A percentile compares a stretch with the other conserved stretches of the same genome.
Evolutionary conservation across 345 rosid genomes (phyloP).

Genomic region (Lagerstroemia speciosa): DNA sequence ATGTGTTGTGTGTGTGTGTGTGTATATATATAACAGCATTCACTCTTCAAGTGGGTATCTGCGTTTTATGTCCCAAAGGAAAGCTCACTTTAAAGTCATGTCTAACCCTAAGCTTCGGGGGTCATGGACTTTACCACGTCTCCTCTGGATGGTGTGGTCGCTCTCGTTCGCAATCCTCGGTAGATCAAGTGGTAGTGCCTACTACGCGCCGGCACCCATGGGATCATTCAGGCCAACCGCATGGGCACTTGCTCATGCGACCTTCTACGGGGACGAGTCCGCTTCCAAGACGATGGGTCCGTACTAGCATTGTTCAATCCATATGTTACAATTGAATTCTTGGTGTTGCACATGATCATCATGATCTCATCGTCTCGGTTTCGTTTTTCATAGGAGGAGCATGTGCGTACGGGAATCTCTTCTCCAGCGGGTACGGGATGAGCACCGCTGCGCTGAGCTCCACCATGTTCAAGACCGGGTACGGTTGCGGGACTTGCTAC

Average conservation of each 20-base stretch:
- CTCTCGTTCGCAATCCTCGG: slow-evolving; percentile 16
- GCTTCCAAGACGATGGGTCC: slow-evolving; percentile 54
- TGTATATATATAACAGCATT: background rate
- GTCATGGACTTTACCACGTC: slow-evolving; percentile 34
- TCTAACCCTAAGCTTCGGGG: slow-evolving; percentile 17
- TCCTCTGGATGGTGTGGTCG: slow-evolving; percentile 15
- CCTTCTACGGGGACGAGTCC: slow-evolving; percentile 62
- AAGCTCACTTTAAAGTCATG: background rate
- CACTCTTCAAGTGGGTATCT: background rate
- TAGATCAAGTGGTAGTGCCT: slow-evolving; percentile 12
- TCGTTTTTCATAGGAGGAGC: slow-evolving; percentile 63
- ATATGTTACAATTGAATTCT: background rate
- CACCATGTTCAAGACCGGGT: slow-evolving; percentile 58
- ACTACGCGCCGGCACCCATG: background rate
- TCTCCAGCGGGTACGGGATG: slow-evolving; percentile 55
- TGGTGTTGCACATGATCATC: background rate
- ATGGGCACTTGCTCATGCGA: slow-evolving; percentile 58
- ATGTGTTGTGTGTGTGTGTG: too few species aligned
- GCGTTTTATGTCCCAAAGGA: background rate
- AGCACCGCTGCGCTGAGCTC: slow-evolving; percentile 69
- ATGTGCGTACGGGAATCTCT: slow-evolving; percentile 73
- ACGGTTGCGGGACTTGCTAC: slow-evolving; percentile 68
- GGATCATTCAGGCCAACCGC: slow-evolving; percentile 37
- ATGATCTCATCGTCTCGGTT: background rate
- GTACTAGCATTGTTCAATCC: background rate